Base-by-base conservation (phyloP, 805 yeast genomes). In the Zygosaccharomyces rouxii region DNA sequence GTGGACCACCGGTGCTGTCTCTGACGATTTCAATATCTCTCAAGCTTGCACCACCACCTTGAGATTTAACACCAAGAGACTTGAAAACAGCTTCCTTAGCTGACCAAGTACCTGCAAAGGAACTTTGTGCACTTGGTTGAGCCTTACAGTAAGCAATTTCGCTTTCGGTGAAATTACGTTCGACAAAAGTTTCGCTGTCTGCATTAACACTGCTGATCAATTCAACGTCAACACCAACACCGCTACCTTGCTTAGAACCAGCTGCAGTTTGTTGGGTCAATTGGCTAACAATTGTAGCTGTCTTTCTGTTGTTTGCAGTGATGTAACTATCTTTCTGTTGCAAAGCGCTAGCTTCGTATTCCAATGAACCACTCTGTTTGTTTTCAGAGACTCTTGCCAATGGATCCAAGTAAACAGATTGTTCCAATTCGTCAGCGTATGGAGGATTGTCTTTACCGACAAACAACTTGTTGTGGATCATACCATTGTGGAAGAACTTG, bases 61-160 rank as follows among this genome's bases (percentile, higher is more conserved):
- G 80, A 41, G 95, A 82, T 63, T 79, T 78, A 54, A 88, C 95
- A 53, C 94, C 90, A 64, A 94, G 76, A 16, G 96, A 87, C 75
- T 94, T 94, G 83, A 94, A 94, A 30, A 90, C 97, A 38, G 99
- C 99, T 74, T 94, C 99, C 73, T 94, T 94, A 39, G 99, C 99
- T 26, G 97, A 88, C 99, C 99, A 94, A 38, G 95, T 86, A 42
- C 99, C 99, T 23, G 99, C 89, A 71, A 79, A 94, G 3, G 97
- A 88, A 11, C 98, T 88, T 63, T 81, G 86, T 44, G 94, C 87
- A 56, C 77, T 77, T 38, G 97, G 76, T 28, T 97, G 81, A 29
- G 73, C 64, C 51, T 69, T 57, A 69, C 97, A 89, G 76, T 94
- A 94, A 30, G 72, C 74, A 57, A 84, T 83, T 75, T 94, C 99